phyloP scores from a whole-genome alignment of 192 early-diverging fungal species.

The Thamnidium elegans region DNA sequence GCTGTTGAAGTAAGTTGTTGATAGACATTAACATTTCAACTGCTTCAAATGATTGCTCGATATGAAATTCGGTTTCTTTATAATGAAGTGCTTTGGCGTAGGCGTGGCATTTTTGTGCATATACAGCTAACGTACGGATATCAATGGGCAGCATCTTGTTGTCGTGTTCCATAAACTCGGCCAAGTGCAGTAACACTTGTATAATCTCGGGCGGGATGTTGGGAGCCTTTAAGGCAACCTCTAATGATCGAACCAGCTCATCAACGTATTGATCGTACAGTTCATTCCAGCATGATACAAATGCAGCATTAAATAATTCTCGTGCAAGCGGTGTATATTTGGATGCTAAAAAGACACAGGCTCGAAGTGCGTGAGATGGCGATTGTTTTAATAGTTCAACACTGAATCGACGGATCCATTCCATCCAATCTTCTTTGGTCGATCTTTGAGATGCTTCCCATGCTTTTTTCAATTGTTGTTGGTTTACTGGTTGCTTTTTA shows the following conservation, averaged over 20 bases:
- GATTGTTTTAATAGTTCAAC: conserved; percentile 94
- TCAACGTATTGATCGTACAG: conserved; percentile 88
- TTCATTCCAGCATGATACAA: conserved; percentile 96
- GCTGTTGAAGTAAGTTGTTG: conserved; percentile 92
- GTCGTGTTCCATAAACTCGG: conserved; percentile 99
- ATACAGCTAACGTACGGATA: conserved; percentile 81
- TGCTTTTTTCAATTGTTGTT: conserved; percentile 76
- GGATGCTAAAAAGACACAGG: conserved; percentile 80
- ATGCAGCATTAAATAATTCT: conserved; percentile 95
- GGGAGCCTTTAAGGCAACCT: conserved; percentile 74
- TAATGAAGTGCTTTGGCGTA: conserved; percentile 99
- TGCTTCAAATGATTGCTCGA: conserved; percentile 76
- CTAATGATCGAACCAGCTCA: conserved; percentile 77
- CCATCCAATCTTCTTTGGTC: conserved; percentile 91
- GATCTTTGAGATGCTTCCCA: conserved; percentile 88
- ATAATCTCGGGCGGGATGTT: conserved; percentile 92
- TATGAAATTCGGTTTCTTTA: conserved; percentile 91
- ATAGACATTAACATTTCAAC: conserved; percentile 91
- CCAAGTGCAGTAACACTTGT: conserved; percentile 87
- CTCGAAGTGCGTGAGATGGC: conserved; percentile 91
- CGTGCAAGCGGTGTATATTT: conserved; percentile 76
- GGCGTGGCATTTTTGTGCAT: conserved; percentile 91
- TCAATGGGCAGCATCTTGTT: conserved; percentile 94
- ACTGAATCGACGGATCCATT: conserved; percentile 90
- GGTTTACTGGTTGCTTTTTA: conserved; percentile 83